phyloP scores from a whole-genome alignment of 257 asterid genomes.

The Solanum arcanum region DNA sequence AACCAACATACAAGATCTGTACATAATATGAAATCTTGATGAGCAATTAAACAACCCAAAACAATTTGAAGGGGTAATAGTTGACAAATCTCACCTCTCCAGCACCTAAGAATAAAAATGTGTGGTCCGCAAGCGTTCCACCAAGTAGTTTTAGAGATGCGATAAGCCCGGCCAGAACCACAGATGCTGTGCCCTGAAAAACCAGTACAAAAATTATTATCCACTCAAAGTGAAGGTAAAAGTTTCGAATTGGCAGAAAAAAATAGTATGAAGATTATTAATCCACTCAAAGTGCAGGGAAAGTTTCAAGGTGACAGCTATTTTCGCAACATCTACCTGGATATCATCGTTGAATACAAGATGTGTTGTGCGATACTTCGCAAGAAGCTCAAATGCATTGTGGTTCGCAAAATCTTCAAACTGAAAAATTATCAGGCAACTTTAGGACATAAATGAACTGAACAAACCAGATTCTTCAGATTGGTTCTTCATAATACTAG shows the following conservation, averaged over 20 bases:
- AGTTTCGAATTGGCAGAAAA: not conserved
- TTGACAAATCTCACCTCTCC: constrained; percentile 55
- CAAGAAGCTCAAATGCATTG: constrained; percentile 77
- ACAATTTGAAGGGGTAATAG: not conserved
- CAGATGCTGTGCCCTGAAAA: constrained; percentile 86
- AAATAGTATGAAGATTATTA: not conserved
- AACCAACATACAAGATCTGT: not conserved
- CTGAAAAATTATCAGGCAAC: constrained; percentile 17
- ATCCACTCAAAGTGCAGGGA: not conserved
- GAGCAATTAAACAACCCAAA: not conserved
- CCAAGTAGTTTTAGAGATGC: constrained; percentile 60
- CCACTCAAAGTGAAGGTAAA: not conserved
- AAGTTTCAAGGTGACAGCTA: not conserved
- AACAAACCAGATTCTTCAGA: not conserved
- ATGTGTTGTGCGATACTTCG: constrained; percentile 67
- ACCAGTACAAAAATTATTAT: not conserved
- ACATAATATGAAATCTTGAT: not conserved
- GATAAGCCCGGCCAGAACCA: constrained; percentile 76
- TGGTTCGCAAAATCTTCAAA: constrained; percentile 96
- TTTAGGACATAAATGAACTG: not conserved
- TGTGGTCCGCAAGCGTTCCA: constrained; percentile 70
- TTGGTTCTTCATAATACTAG: not conserved
- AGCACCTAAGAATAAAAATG: constrained; percentile 92
- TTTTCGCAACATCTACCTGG: constrained; percentile 35
- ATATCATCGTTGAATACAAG: constrained; percentile 92